Evolutionary conservation across 106 monocot genomes (phyloP), one percentile per base, ranked within the genome.

Genomic region (Dendrobium nobile): DNA sequence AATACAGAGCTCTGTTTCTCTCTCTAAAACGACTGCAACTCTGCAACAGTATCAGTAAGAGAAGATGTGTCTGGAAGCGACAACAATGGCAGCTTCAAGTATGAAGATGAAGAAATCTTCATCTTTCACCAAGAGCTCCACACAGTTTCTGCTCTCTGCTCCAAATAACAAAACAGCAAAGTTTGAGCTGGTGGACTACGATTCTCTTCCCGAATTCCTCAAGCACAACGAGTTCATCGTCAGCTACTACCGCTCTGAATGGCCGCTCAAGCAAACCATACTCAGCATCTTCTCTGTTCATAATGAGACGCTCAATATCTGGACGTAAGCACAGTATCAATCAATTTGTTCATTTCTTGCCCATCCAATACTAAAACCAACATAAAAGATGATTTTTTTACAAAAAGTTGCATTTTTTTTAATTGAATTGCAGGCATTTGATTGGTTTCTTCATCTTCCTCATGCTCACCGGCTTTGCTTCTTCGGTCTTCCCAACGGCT

Each of bases 261-360:
- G 88, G 88, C 88, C 88, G 4, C 74, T 89, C 59, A 89, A 86
- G 72, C 67, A 89, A 55, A 84, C 88, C 75, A 75, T 89, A 18
- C 84, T 89, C 76, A 89, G 88, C 81, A 79, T 89, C 81, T 89
- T 89, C 84, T 86, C 88, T 28, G 54, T 89, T 44, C 88, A 89
- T 84, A 89, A 89, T 33, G 88, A 89, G 77, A 89, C 88, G 19
- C 81, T 89, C 40, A 89, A 89, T 37, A 67, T 89, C 4, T 88
- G 88, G 88, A 88, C 88, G 88, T 88, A 85, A 78, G 86, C 13
- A 59, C 51, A 51, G 2, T 37, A 51, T 51, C 13, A 51, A 51
- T 3, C 47, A 47, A 45, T 8, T 9, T 7, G 45, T 45, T 45
- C 2, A 37, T 37, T 37, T 37, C 37, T 37, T 37, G 37, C 37